Percentiles rank a stretch among this genome's conserved stretches.
Conservation (phyloP, 1,284 basidiomycete species). For the Trichosporon ovoides region DNA sequence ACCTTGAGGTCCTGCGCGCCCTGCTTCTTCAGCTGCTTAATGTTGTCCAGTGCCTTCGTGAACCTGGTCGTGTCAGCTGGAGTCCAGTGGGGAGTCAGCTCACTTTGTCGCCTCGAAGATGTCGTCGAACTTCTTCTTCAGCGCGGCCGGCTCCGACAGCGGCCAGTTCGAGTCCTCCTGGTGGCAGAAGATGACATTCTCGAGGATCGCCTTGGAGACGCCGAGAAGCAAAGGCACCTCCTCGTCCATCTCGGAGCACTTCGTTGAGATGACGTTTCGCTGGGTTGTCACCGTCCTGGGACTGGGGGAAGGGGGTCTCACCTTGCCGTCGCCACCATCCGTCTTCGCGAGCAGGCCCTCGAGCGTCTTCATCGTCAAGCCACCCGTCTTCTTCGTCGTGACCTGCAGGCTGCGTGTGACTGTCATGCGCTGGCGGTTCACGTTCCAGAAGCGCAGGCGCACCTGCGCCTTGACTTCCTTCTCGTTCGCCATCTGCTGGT, state of each 20-base stretch:
- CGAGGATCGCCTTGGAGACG: slow-evolving; percentile 91
- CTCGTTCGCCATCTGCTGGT: slow-evolving; percentile 78
- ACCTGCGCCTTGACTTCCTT: slow-evolving; percentile 99
- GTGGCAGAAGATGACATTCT: slow-evolving; percentile 99
- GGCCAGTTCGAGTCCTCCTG: slow-evolving; percentile 99
- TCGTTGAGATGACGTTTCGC: slow-evolving; percentile 86
- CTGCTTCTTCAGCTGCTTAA: slow-evolving; percentile 85
- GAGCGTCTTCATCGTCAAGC: slow-evolving; percentile 93
- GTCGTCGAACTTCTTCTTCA: slow-evolving; percentile 99
- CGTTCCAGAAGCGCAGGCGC: slow-evolving; percentile 84
- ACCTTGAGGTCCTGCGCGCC: slow-evolving; percentile 84
- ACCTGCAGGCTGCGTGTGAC: slow-evolving; percentile 90
- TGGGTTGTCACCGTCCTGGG: slow-evolving; percentile 39
- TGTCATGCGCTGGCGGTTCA: slow-evolving; percentile 83
- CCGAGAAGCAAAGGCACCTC: slow-evolving; percentile 92
- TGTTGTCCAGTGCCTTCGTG: slow-evolving; percentile 92
- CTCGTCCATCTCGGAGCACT: slow-evolving; percentile 90
- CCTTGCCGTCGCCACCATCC: slow-evolving; percentile 60
- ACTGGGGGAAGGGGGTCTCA: neutral
- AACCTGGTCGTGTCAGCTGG: slow-evolving; percentile 58
- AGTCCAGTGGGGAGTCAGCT: slow-evolving; percentile 16
- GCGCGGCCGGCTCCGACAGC: slow-evolving; percentile 75
- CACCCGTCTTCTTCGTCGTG: slow-evolving; percentile 79
- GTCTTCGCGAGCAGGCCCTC: slow-evolving; percentile 80
- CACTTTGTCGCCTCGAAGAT: slow-evolving; percentile 98